Percentiles rank a stretch among this genome's conserved stretches.
Conservation (phyloP, 139 green algal species). For the Coelastrella sp. region DNA sequence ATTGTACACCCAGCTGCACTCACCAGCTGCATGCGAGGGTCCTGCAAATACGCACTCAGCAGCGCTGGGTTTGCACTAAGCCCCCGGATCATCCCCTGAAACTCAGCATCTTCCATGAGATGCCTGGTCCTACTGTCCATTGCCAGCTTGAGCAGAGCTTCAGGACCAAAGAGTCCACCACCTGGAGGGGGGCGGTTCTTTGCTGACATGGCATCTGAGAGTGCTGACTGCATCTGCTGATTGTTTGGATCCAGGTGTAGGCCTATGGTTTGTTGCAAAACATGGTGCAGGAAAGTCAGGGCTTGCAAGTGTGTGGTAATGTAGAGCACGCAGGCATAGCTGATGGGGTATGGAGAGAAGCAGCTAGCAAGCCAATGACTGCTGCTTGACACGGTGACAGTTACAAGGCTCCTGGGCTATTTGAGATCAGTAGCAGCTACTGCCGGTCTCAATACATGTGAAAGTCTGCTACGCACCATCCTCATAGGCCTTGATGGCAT, state of each 20-base stretch:
- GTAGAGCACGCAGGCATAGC: too few relatives aligned
- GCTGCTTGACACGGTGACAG: too few relatives aligned
- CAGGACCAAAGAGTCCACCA: slow-evolving; percentile 57
- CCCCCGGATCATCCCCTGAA: slow-evolving; percentile 87
- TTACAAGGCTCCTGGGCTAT: neutral
- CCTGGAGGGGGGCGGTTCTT: slow-evolving; percentile 43
- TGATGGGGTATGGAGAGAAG: too few relatives aligned
- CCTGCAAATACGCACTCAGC: slow-evolving; percentile 76
- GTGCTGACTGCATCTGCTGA: slow-evolving; percentile 69
- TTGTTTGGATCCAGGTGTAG: slow-evolving; percentile 86
- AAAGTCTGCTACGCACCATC: slow-evolving; percentile 61
- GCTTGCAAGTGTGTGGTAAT: too few relatives aligned
- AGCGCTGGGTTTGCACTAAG: slow-evolving; percentile 80
- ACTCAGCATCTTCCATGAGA: slow-evolving; percentile 87
- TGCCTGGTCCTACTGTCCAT: slow-evolving; percentile 83
- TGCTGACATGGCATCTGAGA: slow-evolving; percentile 70
- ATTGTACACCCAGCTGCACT: too few relatives aligned
- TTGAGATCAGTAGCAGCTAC: neutral
- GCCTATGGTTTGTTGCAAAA: too few relatives aligned
- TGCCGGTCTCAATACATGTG: too few relatives aligned
- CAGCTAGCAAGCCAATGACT: too few relatives aligned
- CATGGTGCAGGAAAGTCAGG: too few relatives aligned
- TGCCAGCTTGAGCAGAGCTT: slow-evolving; percentile 87
- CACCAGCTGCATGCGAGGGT: slow-evolving; percentile 66
- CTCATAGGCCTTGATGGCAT: slow-evolving; percentile 86